A percentile compares a stretch with the other conserved stretches of the same genome.
Evolutionary conservation across 2,329 filamentous ascomycete genomes (phyloP).

Genomic region (Drechslerella dactyloides): DNA sequence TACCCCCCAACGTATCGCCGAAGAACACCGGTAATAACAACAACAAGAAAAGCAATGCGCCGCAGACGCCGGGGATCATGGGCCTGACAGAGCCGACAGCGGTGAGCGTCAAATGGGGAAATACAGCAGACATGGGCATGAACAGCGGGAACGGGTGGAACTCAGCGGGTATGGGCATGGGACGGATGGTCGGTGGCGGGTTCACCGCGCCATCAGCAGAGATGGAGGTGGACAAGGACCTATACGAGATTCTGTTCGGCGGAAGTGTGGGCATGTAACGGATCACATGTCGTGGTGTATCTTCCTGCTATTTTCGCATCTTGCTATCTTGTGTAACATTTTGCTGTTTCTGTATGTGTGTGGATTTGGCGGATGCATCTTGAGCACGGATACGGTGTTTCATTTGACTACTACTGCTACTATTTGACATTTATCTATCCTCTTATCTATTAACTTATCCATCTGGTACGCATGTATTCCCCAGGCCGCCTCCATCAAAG

Average conservation of each 20-base stretch:
- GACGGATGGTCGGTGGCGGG: conserved; percentile 26
- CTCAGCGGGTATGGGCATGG: conserved; percentile 39
- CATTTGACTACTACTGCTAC: too few relatives aligned
- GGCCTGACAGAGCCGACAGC: conserved; percentile 43
- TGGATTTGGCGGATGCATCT: too few relatives aligned
- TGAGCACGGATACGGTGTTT: too few relatives aligned
- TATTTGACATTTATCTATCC: too few relatives aligned
- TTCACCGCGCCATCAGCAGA: conserved; percentile 32
- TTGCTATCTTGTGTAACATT: too few relatives aligned
- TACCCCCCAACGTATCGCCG: conserved; percentile 19
- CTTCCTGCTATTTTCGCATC: background rate
- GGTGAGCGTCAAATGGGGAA: conserved; percentile 46
- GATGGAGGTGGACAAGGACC: conserved; percentile 49
- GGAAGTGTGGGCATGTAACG: conserved; percentile 10
- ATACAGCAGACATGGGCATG: conserved; percentile 23
- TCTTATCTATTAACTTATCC: too few relatives aligned
- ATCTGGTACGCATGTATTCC: too few relatives aligned
- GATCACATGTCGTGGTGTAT: background rate
- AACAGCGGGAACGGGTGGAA: conserved; percentile 20
- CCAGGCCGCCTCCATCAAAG: too few relatives aligned
- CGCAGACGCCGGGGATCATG: conserved; percentile 31
- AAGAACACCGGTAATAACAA: conserved; percentile 19
- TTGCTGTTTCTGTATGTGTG: too few relatives aligned
- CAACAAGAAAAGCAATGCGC: conserved; percentile 10
- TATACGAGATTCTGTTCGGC: conserved; percentile 50